A percentile compares a stretch with the other conserved stretches of the same genome.
These are phyloP conservation scores for Phytophthora pseudosyringae DNA, from an alignment of 352 stramenopile genomes.

Conservation along the genomic window DNA sequence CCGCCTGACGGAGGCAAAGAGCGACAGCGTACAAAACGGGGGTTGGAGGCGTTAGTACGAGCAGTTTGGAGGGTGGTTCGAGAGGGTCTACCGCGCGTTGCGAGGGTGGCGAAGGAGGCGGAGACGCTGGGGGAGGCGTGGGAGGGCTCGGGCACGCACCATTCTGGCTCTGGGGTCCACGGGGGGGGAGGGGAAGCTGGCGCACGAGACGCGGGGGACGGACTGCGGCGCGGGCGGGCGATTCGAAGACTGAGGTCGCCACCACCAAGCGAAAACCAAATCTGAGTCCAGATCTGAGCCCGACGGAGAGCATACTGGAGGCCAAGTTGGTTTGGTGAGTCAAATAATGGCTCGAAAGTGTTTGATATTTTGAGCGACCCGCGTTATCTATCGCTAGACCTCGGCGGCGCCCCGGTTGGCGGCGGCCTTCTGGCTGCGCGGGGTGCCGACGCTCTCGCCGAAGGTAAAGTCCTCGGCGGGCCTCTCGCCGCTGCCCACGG, in stretches of 20 bases:
- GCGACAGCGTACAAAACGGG: not conserved
- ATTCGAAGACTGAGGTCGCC: constrained; percentile 33
- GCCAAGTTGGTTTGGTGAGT: constrained; percentile 17
- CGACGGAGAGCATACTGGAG: not conserved
- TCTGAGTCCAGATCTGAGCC: not conserved
- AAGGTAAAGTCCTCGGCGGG: constrained; percentile 60
- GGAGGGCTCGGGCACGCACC: constrained; percentile 18
- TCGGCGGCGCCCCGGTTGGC: constrained; percentile 33
- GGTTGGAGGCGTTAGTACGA: not conserved
- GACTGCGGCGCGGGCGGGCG: constrained; percentile 9
- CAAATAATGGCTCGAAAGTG: not conserved
- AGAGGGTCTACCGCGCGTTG: not conserved
- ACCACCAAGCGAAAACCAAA: constrained; percentile 19
- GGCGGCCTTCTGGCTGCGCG: constrained; percentile 46
- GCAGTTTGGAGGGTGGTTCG: not conserved
- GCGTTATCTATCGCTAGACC: constrained; percentile 47
- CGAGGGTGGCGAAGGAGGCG: not conserved
- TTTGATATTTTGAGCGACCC: too few relatives aligned
- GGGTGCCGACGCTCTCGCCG: constrained; percentile 41
- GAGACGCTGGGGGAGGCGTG: not conserved
- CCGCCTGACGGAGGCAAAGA: too few relatives aligned
- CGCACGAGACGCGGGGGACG: constrained; percentile 2
- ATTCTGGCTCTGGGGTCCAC: constrained; percentile 20
- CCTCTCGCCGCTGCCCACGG: constrained; percentile 8
- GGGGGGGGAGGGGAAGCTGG: constrained; percentile 8